Evolutionary conservation across 371 early-diverging fungal species (phyloP).

Genomic region (Mucor racemosus): DNA sequence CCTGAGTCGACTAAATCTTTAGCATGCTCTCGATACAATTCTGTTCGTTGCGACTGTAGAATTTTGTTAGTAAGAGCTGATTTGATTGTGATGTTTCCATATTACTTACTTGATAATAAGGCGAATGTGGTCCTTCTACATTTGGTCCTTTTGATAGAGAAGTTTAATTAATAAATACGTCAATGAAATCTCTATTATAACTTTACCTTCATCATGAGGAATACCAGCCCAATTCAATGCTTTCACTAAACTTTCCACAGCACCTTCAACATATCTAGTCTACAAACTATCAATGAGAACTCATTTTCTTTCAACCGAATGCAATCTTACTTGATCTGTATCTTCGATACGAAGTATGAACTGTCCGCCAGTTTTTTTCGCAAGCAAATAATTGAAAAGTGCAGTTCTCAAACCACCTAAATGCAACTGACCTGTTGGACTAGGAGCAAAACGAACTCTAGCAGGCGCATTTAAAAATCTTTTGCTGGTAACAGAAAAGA

Average conservation of each 20-base stretch:
- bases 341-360: conserved; percentile 94
- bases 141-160: conserved; percentile 52
- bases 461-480: conserved; percentile 37
- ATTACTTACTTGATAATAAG: conserved; percentile 70
- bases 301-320: background rate
- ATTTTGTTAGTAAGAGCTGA: background rate
- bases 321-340: conserved; percentile 76
- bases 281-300: conserved; percentile 21
- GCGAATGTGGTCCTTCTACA: conserved; percentile 62
- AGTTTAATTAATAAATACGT: background rate
- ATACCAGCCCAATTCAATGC: conserved; percentile 84
- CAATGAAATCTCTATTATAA: background rate
- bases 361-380: conserved; percentile 73
- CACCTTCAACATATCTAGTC: conserved; percentile 81
- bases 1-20: conserved; percentile 71
- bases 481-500: background rate
- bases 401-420: conserved; percentile 94
- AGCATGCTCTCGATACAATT: conserved; percentile 73
- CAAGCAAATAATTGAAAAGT: conserved; percentile 88
- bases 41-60: conserved; percentile 73
- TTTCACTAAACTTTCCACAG: conserved; percentile 69
- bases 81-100: background rate
- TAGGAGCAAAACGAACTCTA: conserved; percentile 93
- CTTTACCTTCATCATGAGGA: conserved; percentile 76
- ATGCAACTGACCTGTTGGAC: conserved; percentile 93